These are phyloP conservation scores for Escallonia herrerae DNA, from an alignment of 129 eudicot species.

Conservation along the genomic window DNA sequence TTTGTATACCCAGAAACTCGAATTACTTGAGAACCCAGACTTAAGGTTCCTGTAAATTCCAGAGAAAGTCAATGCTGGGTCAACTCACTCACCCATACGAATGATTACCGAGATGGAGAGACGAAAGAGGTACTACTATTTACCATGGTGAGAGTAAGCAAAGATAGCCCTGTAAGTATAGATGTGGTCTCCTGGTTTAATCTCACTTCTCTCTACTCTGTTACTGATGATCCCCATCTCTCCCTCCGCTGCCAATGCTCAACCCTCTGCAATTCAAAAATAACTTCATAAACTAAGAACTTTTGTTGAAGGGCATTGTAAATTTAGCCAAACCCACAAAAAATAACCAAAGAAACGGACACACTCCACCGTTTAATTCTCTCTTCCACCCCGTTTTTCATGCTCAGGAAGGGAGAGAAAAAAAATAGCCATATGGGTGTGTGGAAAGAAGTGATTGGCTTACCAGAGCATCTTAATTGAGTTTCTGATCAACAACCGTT, in stretches of 20 bases:
- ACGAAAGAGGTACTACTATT: background rate
- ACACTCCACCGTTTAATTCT: conserved; percentile 19
- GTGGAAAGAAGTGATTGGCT: conserved; percentile 44
- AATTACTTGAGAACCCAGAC: conserved; percentile 12
- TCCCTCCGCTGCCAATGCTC: conserved; percentile 2
- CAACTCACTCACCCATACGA: too few species aligned
- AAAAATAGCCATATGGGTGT: conserved; percentile 4
- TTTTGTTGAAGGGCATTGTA: conserved; percentile 16
- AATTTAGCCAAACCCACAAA: conserved; percentile 12
- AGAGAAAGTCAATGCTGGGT: background rate
- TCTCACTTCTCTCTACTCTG: conserved; percentile 73
- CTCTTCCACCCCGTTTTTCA: conserved; percentile 9
- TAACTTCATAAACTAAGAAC: conserved; percentile 3
- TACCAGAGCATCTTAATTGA: conserved; percentile 4
- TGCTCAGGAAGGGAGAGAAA: background rate
- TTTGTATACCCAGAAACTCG: background rate
- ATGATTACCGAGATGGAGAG: background rate
- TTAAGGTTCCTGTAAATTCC: background rate
- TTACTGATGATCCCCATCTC: conserved; percentile 80
- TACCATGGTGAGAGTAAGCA: conserved; percentile 98
- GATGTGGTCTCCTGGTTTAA: conserved; percentile 88
- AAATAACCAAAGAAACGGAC: background rate
- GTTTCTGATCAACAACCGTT: conserved; percentile 30
- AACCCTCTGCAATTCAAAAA: conserved; percentile 4
- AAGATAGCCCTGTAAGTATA: conserved; percentile 95